Percentiles rank a stretch among this genome's conserved stretches.
phyloP scores from a whole-genome alignment of 352 stramenopile species.

The Pythium rishiriense region DNA sequence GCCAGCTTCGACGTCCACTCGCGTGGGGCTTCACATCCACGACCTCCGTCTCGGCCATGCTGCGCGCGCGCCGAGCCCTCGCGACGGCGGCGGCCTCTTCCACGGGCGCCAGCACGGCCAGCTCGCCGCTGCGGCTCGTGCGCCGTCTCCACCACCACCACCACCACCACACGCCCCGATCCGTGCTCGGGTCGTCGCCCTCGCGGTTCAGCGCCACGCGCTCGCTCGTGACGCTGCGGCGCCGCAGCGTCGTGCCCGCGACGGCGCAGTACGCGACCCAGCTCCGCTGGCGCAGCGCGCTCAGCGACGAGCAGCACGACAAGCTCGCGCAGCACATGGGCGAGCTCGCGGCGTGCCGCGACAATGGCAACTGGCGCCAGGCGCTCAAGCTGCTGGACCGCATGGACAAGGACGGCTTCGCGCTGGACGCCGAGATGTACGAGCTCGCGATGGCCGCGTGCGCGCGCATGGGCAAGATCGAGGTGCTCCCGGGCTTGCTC shows the following conservation, averaged over 20 bases:
- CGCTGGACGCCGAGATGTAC: conserved; percentile 72
- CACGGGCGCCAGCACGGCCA: background rate
- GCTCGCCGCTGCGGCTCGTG: conserved; percentile 19
- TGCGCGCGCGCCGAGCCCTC: conserved; percentile 30
- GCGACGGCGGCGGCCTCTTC: background rate
- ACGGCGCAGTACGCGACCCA: background rate
- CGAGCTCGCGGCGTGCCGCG: conserved; percentile 50
- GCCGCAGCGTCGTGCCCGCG: background rate
- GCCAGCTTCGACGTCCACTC: conserved; percentile 11
- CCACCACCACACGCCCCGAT: background rate
- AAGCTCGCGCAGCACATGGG: conserved; percentile 33
- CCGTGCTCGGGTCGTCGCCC: background rate
- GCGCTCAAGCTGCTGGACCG: conserved; percentile 74
- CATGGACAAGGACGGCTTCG: conserved; percentile 56
- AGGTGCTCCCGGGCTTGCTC: conserved; percentile 69
- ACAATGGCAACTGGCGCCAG: conserved; percentile 71
- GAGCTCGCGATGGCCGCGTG: conserved; percentile 77
- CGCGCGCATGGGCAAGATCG: conserved; percentile 78
- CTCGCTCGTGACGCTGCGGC: conserved; percentile 8
- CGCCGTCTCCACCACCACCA: conserved; percentile 14
- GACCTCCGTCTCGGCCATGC: too few relatives aligned
- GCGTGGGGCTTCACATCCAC: background rate
- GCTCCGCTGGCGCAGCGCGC: conserved; percentile 19
- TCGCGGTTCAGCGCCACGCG: conserved; percentile 16
- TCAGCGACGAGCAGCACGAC: conserved; percentile 20